Base-by-base conservation (phyloP, 2,329 filamentous ascomycete species). In the Cytospora piceae region DNA sequence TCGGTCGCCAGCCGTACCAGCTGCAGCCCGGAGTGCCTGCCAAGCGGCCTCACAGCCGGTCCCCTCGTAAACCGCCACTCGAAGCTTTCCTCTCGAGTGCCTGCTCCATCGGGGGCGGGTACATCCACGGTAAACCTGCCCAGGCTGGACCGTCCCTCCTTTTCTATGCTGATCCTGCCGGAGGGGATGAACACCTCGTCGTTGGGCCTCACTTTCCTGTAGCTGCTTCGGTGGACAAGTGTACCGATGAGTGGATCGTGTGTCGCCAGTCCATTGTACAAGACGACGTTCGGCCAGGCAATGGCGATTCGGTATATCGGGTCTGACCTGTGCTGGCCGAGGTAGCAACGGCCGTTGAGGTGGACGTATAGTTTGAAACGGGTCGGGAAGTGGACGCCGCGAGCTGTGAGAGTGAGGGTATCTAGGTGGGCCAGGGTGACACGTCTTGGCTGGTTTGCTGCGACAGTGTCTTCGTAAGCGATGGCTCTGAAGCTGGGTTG, bases 1-100 rank as follows among this genome's bases (percentile, higher is more conserved):
- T 64, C 61, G 24, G 54, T 64, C 17, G 61, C 31, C 22, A 58
- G 34, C n/a, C 61, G 42, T 5, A 64, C 61, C 11, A 64, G 55
- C 46, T 64, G 58, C 24, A 31, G 58, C 24, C 61, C 61, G 20
- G 27, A 52, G 17, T 32, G 37, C 14, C 5, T 46, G 15, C 53
- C 61, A 6, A 63, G 31, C 2, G n/a, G 27, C 5, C 37, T 37
- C 14, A 63, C 61, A 6, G 61, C 54, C 14, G 14, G 22, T 2
- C 61, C 61, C n/a, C 29, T n/a, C 12, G 53, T 57, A 4, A 9
- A 31, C 20, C 61, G 46, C 61, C 61, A 63, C 61, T 63, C 39
- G 31, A 63, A 63, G 22, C 22, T 29, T 39, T 63, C 61, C 12
- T 11, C n/a, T 12, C 61, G 42, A 8, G 42, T 63, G 17, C 53